Conservation (phyloP, 495 filamentous ascomycete species). For the Penicillium paxilli region DNA sequence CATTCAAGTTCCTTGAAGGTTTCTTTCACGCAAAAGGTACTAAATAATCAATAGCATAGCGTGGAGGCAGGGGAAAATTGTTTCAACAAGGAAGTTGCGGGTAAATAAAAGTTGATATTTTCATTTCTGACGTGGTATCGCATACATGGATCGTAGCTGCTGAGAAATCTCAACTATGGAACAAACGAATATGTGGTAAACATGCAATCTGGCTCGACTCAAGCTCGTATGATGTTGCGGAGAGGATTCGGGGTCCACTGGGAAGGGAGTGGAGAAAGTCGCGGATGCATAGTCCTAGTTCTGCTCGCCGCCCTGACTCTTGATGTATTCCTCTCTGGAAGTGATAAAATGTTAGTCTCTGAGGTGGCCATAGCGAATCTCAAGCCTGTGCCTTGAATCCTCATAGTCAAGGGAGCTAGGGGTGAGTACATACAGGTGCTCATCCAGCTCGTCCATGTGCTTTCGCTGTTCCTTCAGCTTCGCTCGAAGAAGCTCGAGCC, state of each 20-base stretch:
- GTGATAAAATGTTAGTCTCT: background rate
- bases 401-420: background rate
- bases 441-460: conserved; percentile 74
- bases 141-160: background rate
- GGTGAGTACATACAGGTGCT: conserved; percentile 66
- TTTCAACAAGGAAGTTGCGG: too few species aligned
- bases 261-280: background rate
- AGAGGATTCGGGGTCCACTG: background rate
- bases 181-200: background rate
- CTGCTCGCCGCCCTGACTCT: conserved; percentile 68
- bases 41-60: background rate
- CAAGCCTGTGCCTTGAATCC: background rate
- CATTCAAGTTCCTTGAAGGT: too few species aligned
- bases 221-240: background rate
- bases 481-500: conserved; percentile 59
- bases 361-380: too few species aligned
- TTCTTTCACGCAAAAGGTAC: too few species aligned
- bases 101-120: background rate
- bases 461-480: conserved; percentile 74
- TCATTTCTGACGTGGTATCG: conserved; percentile 4
- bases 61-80: background rate
- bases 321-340: conserved; percentile 65
- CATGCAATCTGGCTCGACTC: background rate
- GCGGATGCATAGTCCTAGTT: conserved; percentile 51
- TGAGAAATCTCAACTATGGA: background rate